Evolutionary conservation across 1,284 basidiomycete genomes (phyloP), one percentile per base, ranked within the genome.

Genomic region (Amylostereum areolatum): DNA sequence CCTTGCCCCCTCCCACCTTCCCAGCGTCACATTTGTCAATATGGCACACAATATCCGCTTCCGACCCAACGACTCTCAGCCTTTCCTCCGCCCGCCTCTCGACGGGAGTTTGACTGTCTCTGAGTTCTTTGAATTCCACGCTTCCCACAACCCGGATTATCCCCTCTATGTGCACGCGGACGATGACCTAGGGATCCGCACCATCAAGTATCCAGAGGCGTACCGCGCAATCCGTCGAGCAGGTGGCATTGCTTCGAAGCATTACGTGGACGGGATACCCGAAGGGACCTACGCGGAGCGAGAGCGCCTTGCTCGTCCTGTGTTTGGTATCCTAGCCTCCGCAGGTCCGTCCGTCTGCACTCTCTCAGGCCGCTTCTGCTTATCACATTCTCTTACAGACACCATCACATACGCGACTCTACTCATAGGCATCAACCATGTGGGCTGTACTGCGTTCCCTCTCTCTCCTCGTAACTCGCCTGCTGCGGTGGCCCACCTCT

Each of bases 381-480:
- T 18, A 18, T 18, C 18, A 18, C 18, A 18, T 18, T 18, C 18
- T 18, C 18, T 2, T 11, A 10, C 25, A 59, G 62, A 62, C 43
- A 45, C 57, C 12, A 53, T 61, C 34, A 51, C 53, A 2, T 60
- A 52, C 35, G 49, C 54, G 27, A 52, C 59, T 9, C 27, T 54
- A 25, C 34, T 59, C 4, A 24, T 57, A 6, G 57, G 53, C 31
- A 51, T 57, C 27, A 53, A 59, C 52, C 56, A 48, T 6, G 52
- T 54, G 9, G 59, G 59, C 9, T 55, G 44, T 29, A 44, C 45
- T 5, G 50, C 55, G 2, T 63, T 65, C 50, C 55, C 59, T 3
- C 54, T 65, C 42, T 65, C 63, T 12, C 37, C 40, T 5, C 43
- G 49, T n/a, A 50, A 50, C 31, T 50, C 49, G 2, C 32, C 45